phyloP scores from a whole-genome alignment of 352 stramenopile species.

The Globisporangium megalacanthum region DNA sequence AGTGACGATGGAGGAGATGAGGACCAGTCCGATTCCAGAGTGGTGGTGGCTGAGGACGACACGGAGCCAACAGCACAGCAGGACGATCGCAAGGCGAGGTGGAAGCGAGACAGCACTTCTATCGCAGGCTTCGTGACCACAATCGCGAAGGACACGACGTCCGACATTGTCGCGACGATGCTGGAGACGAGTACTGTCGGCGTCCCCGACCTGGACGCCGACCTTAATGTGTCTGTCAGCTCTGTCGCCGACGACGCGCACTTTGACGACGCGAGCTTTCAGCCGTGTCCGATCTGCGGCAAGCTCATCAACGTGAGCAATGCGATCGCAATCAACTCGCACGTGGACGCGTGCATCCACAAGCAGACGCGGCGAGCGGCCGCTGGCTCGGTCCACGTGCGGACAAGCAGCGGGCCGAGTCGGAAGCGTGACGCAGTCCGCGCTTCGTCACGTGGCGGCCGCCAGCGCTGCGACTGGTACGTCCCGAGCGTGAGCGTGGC shows the following conservation, averaged over 20 bases:
- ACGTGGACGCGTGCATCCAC: conserved; percentile 53
- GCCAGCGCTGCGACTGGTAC: not conserved
- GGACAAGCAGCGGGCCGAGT: not conserved
- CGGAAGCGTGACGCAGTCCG: not conserved
- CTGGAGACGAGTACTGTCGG: conserved; percentile 15
- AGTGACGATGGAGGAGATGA: not conserved
- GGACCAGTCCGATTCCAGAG: not conserved
- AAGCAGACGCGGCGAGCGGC: not conserved
- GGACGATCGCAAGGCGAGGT: not conserved
- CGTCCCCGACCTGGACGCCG: too few species aligned
- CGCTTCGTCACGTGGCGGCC: not conserved
- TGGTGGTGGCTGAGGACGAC: conserved; percentile 1
- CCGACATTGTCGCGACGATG: conserved; percentile 14
- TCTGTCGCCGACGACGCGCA: not conserved
- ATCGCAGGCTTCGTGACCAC: conserved; percentile 11
- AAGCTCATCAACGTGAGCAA: conserved; percentile 43
- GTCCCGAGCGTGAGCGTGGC: not conserved
- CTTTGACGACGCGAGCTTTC: conserved; percentile 12
- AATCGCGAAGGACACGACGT: conserved; percentile 8
- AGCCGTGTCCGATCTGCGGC: conserved; percentile 55
- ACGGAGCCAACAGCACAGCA: conserved; percentile 2
- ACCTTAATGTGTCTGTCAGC: too few species aligned
- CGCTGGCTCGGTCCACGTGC: not conserved
- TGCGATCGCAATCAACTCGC: conserved; percentile 52
- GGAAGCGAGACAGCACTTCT: not conserved